phyloP scores from a whole-genome alignment of 352 stramenopile genomes.

The Globisporangium viniferum region DNA sequence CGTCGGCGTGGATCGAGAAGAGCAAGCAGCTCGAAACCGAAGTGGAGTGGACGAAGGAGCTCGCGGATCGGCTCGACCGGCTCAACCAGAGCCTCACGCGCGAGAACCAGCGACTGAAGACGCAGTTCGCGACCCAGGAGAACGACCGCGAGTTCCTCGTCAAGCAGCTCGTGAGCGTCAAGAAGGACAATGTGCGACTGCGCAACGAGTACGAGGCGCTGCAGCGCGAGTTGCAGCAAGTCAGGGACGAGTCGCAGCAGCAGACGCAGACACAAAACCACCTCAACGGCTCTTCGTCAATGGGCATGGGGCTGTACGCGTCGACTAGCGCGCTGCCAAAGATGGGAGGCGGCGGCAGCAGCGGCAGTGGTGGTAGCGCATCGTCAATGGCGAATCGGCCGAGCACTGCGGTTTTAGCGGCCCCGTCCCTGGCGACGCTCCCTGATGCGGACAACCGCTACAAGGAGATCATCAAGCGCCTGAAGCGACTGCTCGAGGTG shows the following conservation, averaged over 20 bases:
- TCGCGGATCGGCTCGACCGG: slow-evolving; percentile 85
- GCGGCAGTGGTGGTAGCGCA: background rate
- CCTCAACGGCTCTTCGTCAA: slow-evolving; percentile 12
- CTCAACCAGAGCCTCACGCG: slow-evolving; percentile 87
- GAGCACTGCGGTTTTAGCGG: slow-evolving; percentile 21
- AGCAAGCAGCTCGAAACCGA: slow-evolving; percentile 88
- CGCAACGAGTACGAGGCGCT: slow-evolving; percentile 54
- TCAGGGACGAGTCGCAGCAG: slow-evolving; percentile 35
- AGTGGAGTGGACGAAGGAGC: slow-evolving; percentile 88
- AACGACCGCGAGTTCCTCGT: slow-evolving; percentile 94
- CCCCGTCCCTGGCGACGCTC: background rate
- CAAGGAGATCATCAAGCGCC: slow-evolving; percentile 91
- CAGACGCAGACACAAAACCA: background rate
- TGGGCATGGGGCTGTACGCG: slow-evolving; percentile 18
- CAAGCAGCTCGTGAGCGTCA: slow-evolving; percentile 88
- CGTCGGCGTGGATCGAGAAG: slow-evolving; percentile 90
- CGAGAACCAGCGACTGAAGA: slow-evolving; percentile 89
- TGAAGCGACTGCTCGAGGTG: slow-evolving; percentile 87
- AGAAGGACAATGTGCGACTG: slow-evolving; percentile 89
- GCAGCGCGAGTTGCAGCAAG: slow-evolving; percentile 51
- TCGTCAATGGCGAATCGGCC: slow-evolving; percentile 17
- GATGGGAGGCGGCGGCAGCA: slow-evolving; percentile 9
- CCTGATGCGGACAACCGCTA: slow-evolving; percentile 74
- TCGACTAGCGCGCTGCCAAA: slow-evolving; percentile 44
- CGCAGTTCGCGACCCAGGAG: slow-evolving; percentile 90